Evolutionary conservation across 768 basidiomycete species (phyloP), one percentile per base, ranked within the genome.

Genomic region (Suillus brevipes): DNA sequence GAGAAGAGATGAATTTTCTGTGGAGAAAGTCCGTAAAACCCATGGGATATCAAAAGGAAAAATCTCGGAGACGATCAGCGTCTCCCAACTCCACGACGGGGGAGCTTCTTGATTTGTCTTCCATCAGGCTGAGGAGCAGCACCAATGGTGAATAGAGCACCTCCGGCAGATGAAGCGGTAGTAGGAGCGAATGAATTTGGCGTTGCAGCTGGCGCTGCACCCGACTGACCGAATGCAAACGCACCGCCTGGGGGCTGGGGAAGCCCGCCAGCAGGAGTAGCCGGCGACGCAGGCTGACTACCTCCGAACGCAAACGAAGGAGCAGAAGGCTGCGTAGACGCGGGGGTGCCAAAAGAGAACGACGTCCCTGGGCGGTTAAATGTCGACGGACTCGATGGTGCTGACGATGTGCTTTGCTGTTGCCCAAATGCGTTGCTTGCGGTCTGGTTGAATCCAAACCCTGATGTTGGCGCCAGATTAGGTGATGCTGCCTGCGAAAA

Each of bases 211-310:
- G 79, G 70, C 40, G 81, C 78, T 60, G 77, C 73, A 28, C 74
- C 76, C 36, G 71, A 70, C 47, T 67, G 70, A 63, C 82, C 81
- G 64, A 87, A 87, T 43, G 77, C 37, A 60, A 78, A 77, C 31
- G 74, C 31, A n/a, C 57, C 66, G 13, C 73, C 69, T 9, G 67
- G 63, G 7, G 85, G 80, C 45, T 84, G 70, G 60, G 65, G 75
- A 59, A 69, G 49, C 67, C 71, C 37, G 67, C 57, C 6, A 70
- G 75, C 58, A 81, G 66, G 40, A 71, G 79, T 75, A 53, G 83
- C 86, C 34, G 87, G 87, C 12, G 87, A 89, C 47, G 81, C 82
- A 60, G 88, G 87, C 68, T 87, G 87, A 68, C 81, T 83, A 43
- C 83, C 18, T 25, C 83, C 86, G 70, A 89, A 89, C 10, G 77